Evolutionary conservation across 768 basidiomycete genomes (phyloP), one percentile per base, ranked within the genome.

Genomic region (Porphyrellus cyaneotinctus): DNA sequence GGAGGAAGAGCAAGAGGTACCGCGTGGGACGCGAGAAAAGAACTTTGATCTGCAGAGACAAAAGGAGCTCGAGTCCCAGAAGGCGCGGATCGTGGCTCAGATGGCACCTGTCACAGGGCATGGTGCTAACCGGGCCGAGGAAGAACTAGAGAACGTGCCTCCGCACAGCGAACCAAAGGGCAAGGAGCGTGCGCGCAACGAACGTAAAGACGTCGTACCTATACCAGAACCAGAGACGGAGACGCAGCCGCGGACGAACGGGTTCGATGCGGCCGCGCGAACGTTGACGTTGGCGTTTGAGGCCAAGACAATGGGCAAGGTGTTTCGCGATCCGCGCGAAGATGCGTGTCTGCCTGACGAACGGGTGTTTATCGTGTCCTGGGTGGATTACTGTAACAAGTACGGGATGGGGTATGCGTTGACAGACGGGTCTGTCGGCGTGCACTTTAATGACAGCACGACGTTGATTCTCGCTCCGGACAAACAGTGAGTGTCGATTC

Each of bases 351-450:
- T 91, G 2, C 78, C 77, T 0, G 78, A 83, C 17, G 88, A 91
- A 52, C 79, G 79, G 47, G 87, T 95, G 41, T 98, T 97, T 72
- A 93, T 99, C 57, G 91, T 89, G 3, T 91, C 90, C n/a, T 98
- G 97, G 97, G 88, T 98, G 37, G 97, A 98, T 69, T 98, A 98
- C 66, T 95, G 92, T 68, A 91, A 94, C 71, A 97, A 97, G 76
- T 99, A 97, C 70, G 97, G 95, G n/a, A 98, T 97, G 91, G 97
- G 95, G 1, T 98, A 97, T 68, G 92, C 93, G 4, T 75, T 98
- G 64, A 95, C 93, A 18, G 94, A 99, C 64, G 94, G 95, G 4
- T 88, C 89, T 20, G 86, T 97, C 42, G 92, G 93, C 6, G 91
- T 97, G 20, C 86, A 97, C 71, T 99, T 97, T 74, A 98, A 97